phyloP scores from a whole-genome alignment of 148 eudicot species.

The Drosera capensis region DNA sequence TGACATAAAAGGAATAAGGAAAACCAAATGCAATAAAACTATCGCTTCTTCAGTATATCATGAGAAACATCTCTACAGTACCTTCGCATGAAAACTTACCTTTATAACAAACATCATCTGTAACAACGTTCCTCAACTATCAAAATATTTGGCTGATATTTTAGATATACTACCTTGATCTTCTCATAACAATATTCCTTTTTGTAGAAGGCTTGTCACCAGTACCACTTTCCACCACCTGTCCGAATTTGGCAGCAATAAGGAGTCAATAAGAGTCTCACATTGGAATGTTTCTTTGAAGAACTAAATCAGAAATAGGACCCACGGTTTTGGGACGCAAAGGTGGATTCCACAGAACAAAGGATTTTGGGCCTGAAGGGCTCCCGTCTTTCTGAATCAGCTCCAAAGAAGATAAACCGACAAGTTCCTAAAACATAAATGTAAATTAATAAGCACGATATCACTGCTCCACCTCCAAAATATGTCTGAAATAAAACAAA shows the following conservation, averaged over 20 bases:
- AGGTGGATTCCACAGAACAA: constrained; percentile 95
- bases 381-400: constrained; percentile 92
- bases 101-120: too few relatives aligned
- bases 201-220: constrained; percentile 9
- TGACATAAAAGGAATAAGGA: too few relatives aligned
- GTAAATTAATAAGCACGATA: constrained; percentile 1
- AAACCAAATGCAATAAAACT: too few relatives aligned
- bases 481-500: too few relatives aligned
- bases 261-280: constrained; percentile 1
- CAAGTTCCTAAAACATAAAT: constrained; percentile 45
- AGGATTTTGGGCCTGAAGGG: constrained; percentile 76
- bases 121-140: too few relatives aligned
- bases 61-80: too few relatives aligned
- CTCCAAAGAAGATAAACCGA: constrained; percentile 54
- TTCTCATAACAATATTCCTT: constrained; percentile 19
- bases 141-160: too few relatives aligned
- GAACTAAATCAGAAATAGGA: not conserved
- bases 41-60: too few relatives aligned
- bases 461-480: not conserved
- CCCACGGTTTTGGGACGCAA: constrained; percentile 47
- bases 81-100: too few relatives aligned
- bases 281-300: not conserved
- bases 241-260: constrained; percentile 2
- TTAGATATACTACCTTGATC: constrained; percentile 46
- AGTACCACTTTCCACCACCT: constrained; percentile 30